Evolutionary conservation across 345 rosid genomes (phyloP).

Genomic region (Moricandia arvensis): DNA sequence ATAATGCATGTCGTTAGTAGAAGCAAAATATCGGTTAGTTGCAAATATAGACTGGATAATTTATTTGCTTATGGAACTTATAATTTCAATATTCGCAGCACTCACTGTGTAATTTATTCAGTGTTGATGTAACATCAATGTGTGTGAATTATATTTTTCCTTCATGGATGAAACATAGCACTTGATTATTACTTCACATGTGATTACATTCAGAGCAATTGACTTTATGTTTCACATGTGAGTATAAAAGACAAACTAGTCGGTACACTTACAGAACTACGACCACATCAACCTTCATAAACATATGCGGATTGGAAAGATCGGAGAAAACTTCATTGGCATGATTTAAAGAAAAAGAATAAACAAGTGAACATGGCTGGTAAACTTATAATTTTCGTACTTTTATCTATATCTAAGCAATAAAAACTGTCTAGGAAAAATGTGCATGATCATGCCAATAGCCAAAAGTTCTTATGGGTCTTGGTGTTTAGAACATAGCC

Average conservation of each 20-base stretch:
- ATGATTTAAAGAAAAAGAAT: constrained; percentile 6
- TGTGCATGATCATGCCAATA: constrained; percentile 54
- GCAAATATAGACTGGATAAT: too few relatives aligned
- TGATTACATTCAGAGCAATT: background rate
- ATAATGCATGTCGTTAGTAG: too few relatives aligned
- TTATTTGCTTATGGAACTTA: too few relatives aligned
- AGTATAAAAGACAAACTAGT: background rate
- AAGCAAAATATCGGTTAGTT: too few relatives aligned
- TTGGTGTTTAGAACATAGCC: constrained; percentile 88
- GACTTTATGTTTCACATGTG: background rate
- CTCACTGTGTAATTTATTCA: background rate
- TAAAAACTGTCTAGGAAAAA: constrained; percentile 30
- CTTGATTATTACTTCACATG: background rate
- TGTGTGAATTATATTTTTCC: background rate
- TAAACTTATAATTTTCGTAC: background rate
- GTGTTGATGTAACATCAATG: background rate
- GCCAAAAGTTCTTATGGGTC: constrained; percentile 87
- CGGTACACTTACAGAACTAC: background rate
- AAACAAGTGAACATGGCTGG: constrained; percentile 22
- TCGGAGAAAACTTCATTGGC: background rate
- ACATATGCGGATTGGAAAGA: background rate
- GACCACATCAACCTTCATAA: constrained; percentile 1
- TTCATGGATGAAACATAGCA: background rate
- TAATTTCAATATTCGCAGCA: too few relatives aligned
- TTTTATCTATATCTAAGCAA: constrained; percentile 19